phyloP scores from a whole-genome alignment of 2,329 filamentous ascomycete genomes.

The Golovinomyces cichoracearum region DNA sequence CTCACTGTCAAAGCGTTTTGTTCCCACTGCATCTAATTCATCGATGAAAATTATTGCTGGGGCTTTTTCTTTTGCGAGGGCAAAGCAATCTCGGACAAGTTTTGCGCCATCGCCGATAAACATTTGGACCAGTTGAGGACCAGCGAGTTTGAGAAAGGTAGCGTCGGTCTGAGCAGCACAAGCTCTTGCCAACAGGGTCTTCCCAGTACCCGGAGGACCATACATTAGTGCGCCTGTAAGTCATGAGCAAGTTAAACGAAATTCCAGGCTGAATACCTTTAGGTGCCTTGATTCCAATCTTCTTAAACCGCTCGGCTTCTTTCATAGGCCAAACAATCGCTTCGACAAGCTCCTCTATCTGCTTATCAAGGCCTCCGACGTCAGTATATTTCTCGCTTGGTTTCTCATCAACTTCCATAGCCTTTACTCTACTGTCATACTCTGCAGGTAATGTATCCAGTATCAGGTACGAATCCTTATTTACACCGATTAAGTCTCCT shows the following conservation, averaged over 20 bases:
- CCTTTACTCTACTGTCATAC: conserved; percentile 96
- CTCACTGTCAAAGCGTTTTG: conserved; percentile 94
- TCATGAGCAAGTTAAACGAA: conserved; percentile 1
- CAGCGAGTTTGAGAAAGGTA: conserved; percentile 93
- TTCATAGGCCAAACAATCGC: conserved; percentile 99
- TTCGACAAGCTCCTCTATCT: conserved; percentile 96
- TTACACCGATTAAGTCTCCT: conserved; percentile 87
- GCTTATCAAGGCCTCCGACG: conserved; percentile 90
- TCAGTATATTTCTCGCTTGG: conserved; percentile 97
- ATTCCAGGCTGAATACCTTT: conserved; percentile 41
- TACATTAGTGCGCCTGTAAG: conserved; percentile 80
- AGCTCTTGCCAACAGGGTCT: conserved; percentile 76
- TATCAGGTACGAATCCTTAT: conserved; percentile 96
- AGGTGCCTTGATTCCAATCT: conserved; percentile 97
- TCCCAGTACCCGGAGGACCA: conserved; percentile 70
- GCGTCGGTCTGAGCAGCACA: conserved; percentile 95
- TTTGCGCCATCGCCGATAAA: conserved; percentile 98
- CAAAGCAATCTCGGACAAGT: conserved; percentile 90
- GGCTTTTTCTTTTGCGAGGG: conserved; percentile 92
- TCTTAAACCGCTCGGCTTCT: conserved; percentile 96
- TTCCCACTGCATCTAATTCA: conserved; percentile 92
- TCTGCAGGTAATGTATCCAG: conserved; percentile 90
- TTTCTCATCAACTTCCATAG: conserved; percentile 99
- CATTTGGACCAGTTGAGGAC: conserved; percentile 96
- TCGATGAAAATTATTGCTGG: conserved; percentile 99